Evolutionary conservation across 176 grass and related monocot species (phyloP).

Genomic region (Stipa capillata): DNA sequence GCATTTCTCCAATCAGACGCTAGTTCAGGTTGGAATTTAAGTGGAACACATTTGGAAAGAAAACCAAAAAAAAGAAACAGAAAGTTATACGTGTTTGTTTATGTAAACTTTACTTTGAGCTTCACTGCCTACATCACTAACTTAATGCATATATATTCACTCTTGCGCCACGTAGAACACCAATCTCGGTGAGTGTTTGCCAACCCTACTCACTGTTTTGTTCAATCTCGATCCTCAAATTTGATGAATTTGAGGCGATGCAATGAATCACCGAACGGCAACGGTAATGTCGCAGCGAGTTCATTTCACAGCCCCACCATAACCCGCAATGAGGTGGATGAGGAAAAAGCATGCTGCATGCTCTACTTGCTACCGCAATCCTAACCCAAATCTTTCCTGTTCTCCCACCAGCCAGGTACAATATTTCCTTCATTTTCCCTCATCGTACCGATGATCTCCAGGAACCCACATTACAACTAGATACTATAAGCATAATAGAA

Average conservation of each 20-base stretch:
- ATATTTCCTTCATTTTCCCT: not conserved
- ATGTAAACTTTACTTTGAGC: not conserved
- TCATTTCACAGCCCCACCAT: not conserved
- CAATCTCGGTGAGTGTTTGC: not conserved
- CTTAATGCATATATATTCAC: not conserved
- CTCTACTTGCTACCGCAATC: too few relatives aligned
- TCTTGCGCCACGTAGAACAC: not conserved
- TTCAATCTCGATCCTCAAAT: not conserved
- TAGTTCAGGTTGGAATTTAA: not conserved
- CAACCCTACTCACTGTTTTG: not conserved
- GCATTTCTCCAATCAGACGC: not conserved
- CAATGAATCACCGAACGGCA: not conserved
- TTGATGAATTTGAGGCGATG: not conserved
- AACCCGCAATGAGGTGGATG: not conserved
- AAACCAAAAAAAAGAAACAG: not conserved
- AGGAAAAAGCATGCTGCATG: not conserved
- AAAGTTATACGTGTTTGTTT: not conserved
- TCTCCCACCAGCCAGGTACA: not conserved
- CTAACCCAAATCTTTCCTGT: not conserved
- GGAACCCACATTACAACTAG: not conserved
- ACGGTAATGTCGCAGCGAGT: not conserved
- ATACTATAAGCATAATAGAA: not conserved
- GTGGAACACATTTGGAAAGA: not conserved
- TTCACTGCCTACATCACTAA: not conserved
- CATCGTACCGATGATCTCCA: not conserved